Evolutionary conservation across 31 red algal species (phyloP), one percentile per base, ranked within the genome.

Genomic region (Bonnemaisonia californica): DNA sequence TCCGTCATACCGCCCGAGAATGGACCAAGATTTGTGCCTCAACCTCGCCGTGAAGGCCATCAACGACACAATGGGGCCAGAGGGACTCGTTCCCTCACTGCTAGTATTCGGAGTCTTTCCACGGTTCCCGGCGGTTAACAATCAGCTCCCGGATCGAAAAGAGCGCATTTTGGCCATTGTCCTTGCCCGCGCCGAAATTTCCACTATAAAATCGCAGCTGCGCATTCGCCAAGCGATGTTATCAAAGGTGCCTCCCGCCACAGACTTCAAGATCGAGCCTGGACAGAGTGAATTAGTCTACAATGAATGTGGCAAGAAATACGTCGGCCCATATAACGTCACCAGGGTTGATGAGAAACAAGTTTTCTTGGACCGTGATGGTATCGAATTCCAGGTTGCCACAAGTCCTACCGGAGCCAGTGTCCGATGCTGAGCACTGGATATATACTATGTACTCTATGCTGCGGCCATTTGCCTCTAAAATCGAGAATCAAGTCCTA

Each of bases 91-190:
- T 1, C 54, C 62, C 34, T 67, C 72, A 7, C 60, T 86, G 40
- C 41, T 69, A 21, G 71, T 86, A 18, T 86, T 74, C 33, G 61
- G 41, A 39, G 58, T 75, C 27, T 41, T 74, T 55, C 70, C 61
- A 7, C 32, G 70, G 0, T 64, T 85, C 35, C 57, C 54, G 5
- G 33, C 57, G 0, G 26, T 80, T 42, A 21, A 42, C 7, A 41
- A 3, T 0, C 22, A 68, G 1, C 77, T 80, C 2, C 41, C 41
- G 31, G 47, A 80, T 40, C 77, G 67, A 42, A 1, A 33, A 12
- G 21, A 16, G 3, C 60, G 59, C 18, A 68, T 80, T 30, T 26
- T 35, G 2, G 77, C 38, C 1, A 23, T 80, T 0, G n/a, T 31
- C 37, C 45, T 47, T 7, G 60, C 45, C 9, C 21, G 77, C 5